phyloP scores from a whole-genome alignment of 768 basidiomycete species.

The Boletellus emodensis region DNA sequence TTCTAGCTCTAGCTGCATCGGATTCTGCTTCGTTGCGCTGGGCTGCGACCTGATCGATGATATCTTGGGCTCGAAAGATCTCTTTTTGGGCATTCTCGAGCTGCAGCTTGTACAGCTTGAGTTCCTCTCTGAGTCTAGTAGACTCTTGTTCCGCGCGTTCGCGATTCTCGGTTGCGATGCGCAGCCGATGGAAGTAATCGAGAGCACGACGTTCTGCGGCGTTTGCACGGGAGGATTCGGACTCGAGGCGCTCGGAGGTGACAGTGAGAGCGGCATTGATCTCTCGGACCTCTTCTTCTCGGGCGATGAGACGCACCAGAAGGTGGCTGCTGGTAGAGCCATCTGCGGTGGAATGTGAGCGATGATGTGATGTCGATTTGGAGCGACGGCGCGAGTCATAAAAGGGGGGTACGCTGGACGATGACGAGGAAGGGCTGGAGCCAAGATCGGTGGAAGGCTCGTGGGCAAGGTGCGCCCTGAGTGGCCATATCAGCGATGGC shows the following conservation, averaged over 20 bases:
- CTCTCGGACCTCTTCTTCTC: slow-evolving; percentile 31
- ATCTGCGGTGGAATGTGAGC: slow-evolving; percentile 25
- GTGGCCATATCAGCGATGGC: neutral
- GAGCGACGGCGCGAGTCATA: slow-evolving; percentile 18
- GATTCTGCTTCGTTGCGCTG: slow-evolving; percentile 45
- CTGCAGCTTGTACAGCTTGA: slow-evolving; percentile 44
- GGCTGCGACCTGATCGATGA: slow-evolving; percentile 40
- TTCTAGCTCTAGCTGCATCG: slow-evolving; percentile 41
- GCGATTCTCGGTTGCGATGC: slow-evolving; percentile 38
- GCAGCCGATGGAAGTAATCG: slow-evolving; percentile 42
- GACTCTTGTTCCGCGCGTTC: slow-evolving; percentile 37
- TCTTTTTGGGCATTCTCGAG: slow-evolving; percentile 44
- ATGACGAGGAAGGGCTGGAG: slow-evolving; percentile 26
- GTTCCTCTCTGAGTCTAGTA: slow-evolving; percentile 37
- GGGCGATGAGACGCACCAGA: slow-evolving; percentile 27
- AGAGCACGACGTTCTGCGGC: slow-evolving; percentile 45
- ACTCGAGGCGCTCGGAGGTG: slow-evolving; percentile 34
- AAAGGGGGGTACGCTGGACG: slow-evolving; percentile 18
- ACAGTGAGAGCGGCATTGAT: slow-evolving; percentile 25
- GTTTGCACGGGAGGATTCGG: slow-evolving; percentile 40
- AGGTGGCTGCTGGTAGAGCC: slow-evolving; percentile 29
- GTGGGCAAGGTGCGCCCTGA: slow-evolving; percentile 24
- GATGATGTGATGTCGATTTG: slow-evolving; percentile 26
- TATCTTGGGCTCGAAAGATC: slow-evolving; percentile 39
- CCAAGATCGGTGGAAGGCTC: slow-evolving; percentile 30